Base-by-base conservation (phyloP, 768 basidiomycete genomes). In the Termitomyces sp. region DNA sequence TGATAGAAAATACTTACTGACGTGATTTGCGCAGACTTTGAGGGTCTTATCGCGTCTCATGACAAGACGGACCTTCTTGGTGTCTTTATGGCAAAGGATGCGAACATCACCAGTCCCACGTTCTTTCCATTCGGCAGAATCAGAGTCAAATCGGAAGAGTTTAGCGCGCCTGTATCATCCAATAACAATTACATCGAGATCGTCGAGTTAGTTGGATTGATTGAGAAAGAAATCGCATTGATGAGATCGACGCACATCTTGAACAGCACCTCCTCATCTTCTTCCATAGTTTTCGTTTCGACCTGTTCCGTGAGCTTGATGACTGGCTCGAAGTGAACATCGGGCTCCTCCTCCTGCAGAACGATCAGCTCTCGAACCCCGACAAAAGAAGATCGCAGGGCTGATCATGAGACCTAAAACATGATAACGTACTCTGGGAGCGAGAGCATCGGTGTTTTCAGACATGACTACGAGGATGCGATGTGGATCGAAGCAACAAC, bases 11-110 rank as follows among this genome's bases (percentile, higher is more conserved):
- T 58, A 76, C 80, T 77, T 69, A 98, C 97, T 86, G 64, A 85
- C 76, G 77, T 98, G 97, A 79, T 99, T 99, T 59, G 97, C 97
- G 75, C 97, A 98, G 76, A 98, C 95, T 76, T 99, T 98, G 75
- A 94, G 82, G 50, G 97, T 99, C 87, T 98, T 98, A 83, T 99
- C 97, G 75, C 97, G 91, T 78, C 96, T 83, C 97, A 99, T 99
- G 72, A 99, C 94, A 62, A 99, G 84, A 63, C 97, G 85, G 69
- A 96, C 82, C 76, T 95, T 98, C 80, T 89, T 87, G 52, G 88
- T 89, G 70, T 86, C 85, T 75, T 89, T 93, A 81, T 97, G 92
- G 67, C 85, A 78, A 63, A 99, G 86, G 58, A 99, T 82, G 72
- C 93, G 89, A 64, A 93, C 95, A 72, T 96, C 94, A 49, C 96